Conservation (phyloP, 495 filamentous ascomycete species). For the Xylaria telfairii region DNA sequence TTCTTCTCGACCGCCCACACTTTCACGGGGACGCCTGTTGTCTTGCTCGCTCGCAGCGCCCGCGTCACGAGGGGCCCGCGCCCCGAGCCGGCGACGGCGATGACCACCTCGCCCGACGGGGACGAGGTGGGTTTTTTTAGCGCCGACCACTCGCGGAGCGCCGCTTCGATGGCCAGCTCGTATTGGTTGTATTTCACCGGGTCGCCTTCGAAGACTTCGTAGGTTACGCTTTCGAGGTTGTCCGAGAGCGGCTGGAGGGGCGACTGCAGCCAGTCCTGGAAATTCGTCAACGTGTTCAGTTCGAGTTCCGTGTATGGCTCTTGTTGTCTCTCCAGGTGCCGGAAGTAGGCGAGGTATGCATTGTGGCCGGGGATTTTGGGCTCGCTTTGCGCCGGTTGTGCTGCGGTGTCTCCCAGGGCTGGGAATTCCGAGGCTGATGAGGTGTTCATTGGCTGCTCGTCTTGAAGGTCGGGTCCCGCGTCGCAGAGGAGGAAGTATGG, state of each 20-base stretch:
- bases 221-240: conserved; percentile 95
- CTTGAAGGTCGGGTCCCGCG: conserved; percentile 64
- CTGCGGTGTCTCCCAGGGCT: conserved; percentile 66
- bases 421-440: conserved; percentile 61
- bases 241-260: conserved; percentile 94
- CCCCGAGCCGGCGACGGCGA: conserved; percentile 92
- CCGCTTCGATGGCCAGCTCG: conserved; percentile 79
- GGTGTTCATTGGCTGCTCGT: conserved; percentile 45
- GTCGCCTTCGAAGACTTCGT: conserved; percentile 98
- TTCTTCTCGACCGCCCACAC: conserved; percentile 98
- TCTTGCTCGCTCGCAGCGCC: conserved; percentile 76
- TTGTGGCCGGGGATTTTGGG: conserved; percentile 39
- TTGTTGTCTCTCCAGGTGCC: conserved; percentile 83
- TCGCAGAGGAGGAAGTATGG: conserved; percentile 85
- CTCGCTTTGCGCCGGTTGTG: conserved; percentile 42
- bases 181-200: conserved; percentile 98
- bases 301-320: conserved; percentile 61
- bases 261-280: conserved; percentile 93
- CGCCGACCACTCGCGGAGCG: conserved; percentile 79
- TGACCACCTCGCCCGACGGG: conserved; percentile 72
- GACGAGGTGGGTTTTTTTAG: conserved; percentile 74
- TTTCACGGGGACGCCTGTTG: conserved; percentile 77
- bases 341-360: conserved; percentile 78
- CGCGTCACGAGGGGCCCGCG: conserved; percentile 89
- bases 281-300: conserved; percentile 46